Conservation (phyloP, 2,329 filamentous ascomycete genomes). For the Malbranchea cinnamomea region DNA sequence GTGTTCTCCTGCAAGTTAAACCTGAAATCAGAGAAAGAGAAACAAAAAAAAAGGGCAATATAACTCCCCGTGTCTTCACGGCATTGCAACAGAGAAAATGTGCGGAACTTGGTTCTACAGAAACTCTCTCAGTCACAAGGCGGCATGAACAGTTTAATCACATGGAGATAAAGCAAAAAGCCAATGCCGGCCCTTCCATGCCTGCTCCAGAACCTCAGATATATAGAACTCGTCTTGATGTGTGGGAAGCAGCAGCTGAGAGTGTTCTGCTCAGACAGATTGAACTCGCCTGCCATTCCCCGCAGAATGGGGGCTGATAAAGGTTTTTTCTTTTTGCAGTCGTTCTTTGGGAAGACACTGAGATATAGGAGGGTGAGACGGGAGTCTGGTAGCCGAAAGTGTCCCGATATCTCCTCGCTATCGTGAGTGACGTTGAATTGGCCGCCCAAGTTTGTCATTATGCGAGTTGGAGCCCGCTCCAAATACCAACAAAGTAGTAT, state of each 20-base stretch:
- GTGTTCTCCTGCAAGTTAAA: too few species aligned
- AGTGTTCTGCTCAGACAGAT: slow-evolving; percentile 7
- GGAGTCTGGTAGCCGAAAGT: slow-evolving; percentile 19
- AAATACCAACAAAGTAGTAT: neutral
- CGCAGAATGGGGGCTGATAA: slow-evolving; percentile 10
- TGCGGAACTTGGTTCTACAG: too few species aligned
- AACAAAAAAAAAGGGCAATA: too few species aligned
- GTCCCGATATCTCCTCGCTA: slow-evolving; percentile 15
- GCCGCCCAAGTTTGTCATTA: slow-evolving; percentile 5
- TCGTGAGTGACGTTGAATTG: slow-evolving; percentile 20
- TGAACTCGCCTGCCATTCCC: slow-evolving; percentile 8
- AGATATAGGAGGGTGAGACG: slow-evolving; percentile 13
- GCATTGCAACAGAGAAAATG: too few species aligned
- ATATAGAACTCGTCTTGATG: slow-evolving; percentile 7
- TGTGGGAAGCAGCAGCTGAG: slow-evolving; percentile 14
- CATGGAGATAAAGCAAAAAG: too few species aligned
- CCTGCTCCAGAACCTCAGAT: neutral
- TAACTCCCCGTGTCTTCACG: too few species aligned
- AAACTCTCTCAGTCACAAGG: too few species aligned
- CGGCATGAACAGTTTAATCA: too few species aligned
- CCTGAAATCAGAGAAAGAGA: too few species aligned
- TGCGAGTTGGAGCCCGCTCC: neutral
- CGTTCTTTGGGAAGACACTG: slow-evolving; percentile 12
- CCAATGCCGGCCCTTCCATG: neutral
- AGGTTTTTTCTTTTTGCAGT: slow-evolving; percentile 13